Percentiles rank a stretch among this genome's conserved stretches.
Evolutionary conservation across 768 basidiomycete species (phyloP).

Genomic region (Steccherinum ochraceum): DNA sequence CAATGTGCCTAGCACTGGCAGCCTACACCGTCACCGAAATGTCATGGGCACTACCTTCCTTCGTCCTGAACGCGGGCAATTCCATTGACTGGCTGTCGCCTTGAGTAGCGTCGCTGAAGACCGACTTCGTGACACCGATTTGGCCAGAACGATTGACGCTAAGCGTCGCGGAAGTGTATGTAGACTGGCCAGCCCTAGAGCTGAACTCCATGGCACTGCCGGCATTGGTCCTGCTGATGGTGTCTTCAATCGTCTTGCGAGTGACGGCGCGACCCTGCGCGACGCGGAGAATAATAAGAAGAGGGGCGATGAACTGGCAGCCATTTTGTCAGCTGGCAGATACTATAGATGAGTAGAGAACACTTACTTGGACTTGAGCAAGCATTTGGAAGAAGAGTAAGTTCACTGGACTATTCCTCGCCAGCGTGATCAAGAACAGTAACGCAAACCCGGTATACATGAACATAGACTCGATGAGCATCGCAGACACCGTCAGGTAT

Average conservation of each 20-base stretch:
- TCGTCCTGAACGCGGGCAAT: too few species aligned
- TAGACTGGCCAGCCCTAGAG: too few species aligned
- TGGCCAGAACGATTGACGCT: too few species aligned
- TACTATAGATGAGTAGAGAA: not conserved
- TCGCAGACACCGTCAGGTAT: slow-evolving; percentile 18
- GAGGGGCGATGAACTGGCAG: slow-evolving; percentile 16
- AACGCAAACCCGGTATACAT: slow-evolving; percentile 18
- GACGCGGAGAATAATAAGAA: slow-evolving; percentile 20
- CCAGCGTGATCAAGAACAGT: slow-evolving; percentile 20
- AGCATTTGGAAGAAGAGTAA: slow-evolving; percentile 17
- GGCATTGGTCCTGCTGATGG: too few species aligned
- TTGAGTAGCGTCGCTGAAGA: too few species aligned
- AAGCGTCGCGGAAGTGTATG: too few species aligned
- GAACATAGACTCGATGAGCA: slow-evolving; percentile 21
- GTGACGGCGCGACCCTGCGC: slow-evolving; percentile 10
- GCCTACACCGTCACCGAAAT: too few species aligned
- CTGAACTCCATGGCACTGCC: too few species aligned
- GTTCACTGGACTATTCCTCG: slow-evolving; percentile 9
- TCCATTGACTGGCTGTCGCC: too few species aligned
- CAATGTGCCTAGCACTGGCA: too few species aligned
- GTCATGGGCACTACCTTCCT: too few species aligned
- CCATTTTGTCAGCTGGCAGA: not conserved
- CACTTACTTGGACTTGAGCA: slow-evolving; percentile 15
- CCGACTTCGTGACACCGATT: too few species aligned
- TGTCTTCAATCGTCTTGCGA: not conserved